Evolutionary conservation across 176 grass and related monocot genomes (phyloP), one percentile per base, ranked within the genome.

Genomic region (Microstegium vimineum): DNA sequence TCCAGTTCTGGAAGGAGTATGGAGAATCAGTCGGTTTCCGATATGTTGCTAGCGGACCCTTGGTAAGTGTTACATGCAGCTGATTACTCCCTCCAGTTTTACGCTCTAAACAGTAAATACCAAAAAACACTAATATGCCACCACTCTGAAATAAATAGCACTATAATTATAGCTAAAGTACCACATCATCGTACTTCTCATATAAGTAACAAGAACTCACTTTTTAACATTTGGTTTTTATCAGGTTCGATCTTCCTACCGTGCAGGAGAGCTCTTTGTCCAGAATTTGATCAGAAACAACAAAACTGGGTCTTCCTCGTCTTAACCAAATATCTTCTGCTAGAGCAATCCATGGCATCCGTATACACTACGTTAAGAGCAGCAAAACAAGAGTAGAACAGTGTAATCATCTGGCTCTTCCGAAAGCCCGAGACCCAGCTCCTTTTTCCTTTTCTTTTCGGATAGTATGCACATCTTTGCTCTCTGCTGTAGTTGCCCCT

Each of bases 41-140:
- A 68, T 95, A 99, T 87, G 93, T 94, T 63, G 91, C 96, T 8
- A 99, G 96, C 25, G 96, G 96, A 81, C 96, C 96, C n/a, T 78
- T 95, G 89, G 96, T 99, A 90, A 87, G 45, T 59, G 26, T 47
- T 77, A 7, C 66, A 54, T 69, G 6, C 33, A 5, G n/a, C 51
- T 65, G 33, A 12, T 80, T 46, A 37, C 28, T 31, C 8, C 27
- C 1, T 62, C 10, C 22, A 47, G 28, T 63, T 76, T 5, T 62
- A 7, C 32, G 14, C 36, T 74, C 12, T 20, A 31, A 22, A 36
- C 33, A 16, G 27, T 40, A 82, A 72, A 66, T 35, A 49, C 10
- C 27, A 67, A 67, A 60, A 65, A 59, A 11, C 32, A 67, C 73
- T 10, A 49, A 4, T 4, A 27, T 54, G 5, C 13, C 3, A 20